phyloP scores from a whole-genome alignment of 1,284 basidiomycete genomes.

The Cerioporus squamosus region DNA sequence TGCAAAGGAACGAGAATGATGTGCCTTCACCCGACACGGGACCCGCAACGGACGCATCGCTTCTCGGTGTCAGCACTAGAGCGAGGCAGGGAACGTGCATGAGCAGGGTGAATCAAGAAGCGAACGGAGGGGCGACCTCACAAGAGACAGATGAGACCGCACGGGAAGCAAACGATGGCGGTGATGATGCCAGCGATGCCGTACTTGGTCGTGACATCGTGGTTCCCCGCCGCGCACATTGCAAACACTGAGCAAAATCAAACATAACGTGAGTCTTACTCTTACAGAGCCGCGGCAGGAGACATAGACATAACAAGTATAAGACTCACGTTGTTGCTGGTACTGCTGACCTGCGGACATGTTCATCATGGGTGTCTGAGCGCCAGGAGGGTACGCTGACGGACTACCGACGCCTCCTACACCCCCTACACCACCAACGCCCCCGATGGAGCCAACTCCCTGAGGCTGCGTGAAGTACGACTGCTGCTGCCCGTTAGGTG shows the following conservation, averaged over 20 bases:
- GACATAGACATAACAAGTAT: neutral
- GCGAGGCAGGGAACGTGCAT: neutral
- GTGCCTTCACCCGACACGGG: constrained; percentile 2
- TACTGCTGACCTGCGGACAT: constrained; percentile 15
- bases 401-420: constrained; percentile 1
- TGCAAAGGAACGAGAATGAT: neutral
- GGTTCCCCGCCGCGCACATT: constrained; percentile 31
- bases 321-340: constrained; percentile 20
- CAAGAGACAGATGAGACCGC: constrained; percentile 33
- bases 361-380: neutral
- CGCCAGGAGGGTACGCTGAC: neutral
- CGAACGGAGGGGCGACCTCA: constrained; percentile 16
- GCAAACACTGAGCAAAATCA: constrained; percentile 25
- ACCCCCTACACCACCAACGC: neutral
- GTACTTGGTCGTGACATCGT: constrained; percentile 30
- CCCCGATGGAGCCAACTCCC: neutral
- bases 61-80: constrained; percentile 23
- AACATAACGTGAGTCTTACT: neutral
- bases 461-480: neutral
- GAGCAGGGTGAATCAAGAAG: neutral
- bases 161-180: constrained; percentile 31
- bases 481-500: neutral
- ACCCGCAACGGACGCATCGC: constrained; percentile 24
- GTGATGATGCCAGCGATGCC: constrained; percentile 32
- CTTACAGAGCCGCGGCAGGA: no score